Evolutionary conservation across 129 eudicot genomes (phyloP).

Genomic region (Lactuca sativa): DNA sequence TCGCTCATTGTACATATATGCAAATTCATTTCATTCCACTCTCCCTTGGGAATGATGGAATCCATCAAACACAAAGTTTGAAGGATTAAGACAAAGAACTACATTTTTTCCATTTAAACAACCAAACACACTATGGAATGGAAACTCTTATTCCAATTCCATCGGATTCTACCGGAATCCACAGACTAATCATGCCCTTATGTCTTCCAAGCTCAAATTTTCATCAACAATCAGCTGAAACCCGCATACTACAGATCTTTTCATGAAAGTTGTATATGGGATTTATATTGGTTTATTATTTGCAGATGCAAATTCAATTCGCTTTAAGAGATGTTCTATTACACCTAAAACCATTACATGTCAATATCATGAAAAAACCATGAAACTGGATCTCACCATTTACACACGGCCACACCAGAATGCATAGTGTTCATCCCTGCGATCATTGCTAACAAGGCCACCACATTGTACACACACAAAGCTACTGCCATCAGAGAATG

Average conservation of each 20-base stretch:
- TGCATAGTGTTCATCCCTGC: slow-evolving; percentile 72
- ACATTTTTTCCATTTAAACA: neutral
- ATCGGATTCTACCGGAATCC: no score
- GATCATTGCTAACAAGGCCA: slow-evolving; percentile 68
- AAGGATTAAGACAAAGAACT: neutral
- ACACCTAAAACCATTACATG: slow-evolving; percentile 9
- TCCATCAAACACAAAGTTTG: no score
- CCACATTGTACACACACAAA: slow-evolving; percentile 76
- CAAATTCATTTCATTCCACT: no score
- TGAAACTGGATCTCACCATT: slow-evolving; percentile 5
- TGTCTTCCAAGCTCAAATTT: neutral
- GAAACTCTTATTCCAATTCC: no score
- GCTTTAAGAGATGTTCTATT: slow-evolving; percentile 13
- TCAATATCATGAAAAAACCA: slow-evolving; percentile 5
- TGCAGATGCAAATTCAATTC: slow-evolving; percentile 2
- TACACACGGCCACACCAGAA: slow-evolving; percentile 63
- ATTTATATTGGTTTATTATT: slow-evolving; percentile 19
- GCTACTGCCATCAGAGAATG: slow-evolving; percentile 79
- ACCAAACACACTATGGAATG: no score
- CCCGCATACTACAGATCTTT: neutral
- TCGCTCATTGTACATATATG: no score
- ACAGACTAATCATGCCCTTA: no score
- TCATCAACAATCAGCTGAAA: neutral
- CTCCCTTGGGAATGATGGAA: no score
- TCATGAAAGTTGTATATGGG: slow-evolving; percentile 14